Percentiles rank a stretch among this genome's conserved stretches.
Evolutionary conservation across 495 filamentous ascomycete species (phyloP).

Genomic region (Pseudomonodictys pantanalensis): DNA sequence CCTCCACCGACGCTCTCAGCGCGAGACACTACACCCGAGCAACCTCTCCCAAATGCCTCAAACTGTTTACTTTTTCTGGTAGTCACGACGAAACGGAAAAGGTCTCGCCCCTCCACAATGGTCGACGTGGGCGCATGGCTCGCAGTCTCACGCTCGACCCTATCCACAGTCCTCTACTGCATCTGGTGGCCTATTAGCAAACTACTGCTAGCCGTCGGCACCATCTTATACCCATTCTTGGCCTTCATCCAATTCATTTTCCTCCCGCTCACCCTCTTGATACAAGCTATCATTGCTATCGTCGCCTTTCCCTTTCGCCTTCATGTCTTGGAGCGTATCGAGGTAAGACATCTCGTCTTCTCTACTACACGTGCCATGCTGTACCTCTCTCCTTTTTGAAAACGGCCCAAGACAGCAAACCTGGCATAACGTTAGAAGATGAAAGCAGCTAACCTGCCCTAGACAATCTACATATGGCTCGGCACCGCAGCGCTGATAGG

Average conservation of each 20-base stretch:
- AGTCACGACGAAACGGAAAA: too few species aligned
- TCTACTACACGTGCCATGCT: too few species aligned
- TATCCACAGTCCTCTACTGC: slow-evolving; percentile 39
- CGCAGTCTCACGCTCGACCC: background rate
- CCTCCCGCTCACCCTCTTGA: slow-evolving; percentile 37
- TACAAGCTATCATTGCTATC: slow-evolving; percentile 36
- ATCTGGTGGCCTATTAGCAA: slow-evolving; percentile 40
- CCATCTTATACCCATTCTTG: slow-evolving; percentile 41
- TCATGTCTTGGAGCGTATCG: slow-evolving; percentile 55
- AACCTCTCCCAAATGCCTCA: too few species aligned
- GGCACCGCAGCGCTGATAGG: slow-evolving; percentile 60
- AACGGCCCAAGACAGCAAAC: too few species aligned
- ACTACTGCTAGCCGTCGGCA: slow-evolving; percentile 38
- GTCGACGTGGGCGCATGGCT: background rate
- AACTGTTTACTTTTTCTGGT: too few species aligned
- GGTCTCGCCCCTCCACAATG: too few species aligned
- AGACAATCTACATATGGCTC: slow-evolving; percentile 66
- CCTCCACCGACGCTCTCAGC: too few species aligned
- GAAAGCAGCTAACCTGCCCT: slow-evolving; percentile 29
- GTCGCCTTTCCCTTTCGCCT: slow-evolving; percentile 40
- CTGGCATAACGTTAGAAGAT: background rate
- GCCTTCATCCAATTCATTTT: slow-evolving; percentile 39
- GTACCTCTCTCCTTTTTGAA: too few species aligned
- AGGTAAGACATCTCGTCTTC: slow-evolving; percentile 47
- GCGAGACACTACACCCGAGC: too few species aligned